Evolutionary conservation across 2,329 filamentous ascomycete genomes (phyloP), one percentile per base, ranked within the genome.

Genomic region (Knoxdaviesia capensis): DNA sequence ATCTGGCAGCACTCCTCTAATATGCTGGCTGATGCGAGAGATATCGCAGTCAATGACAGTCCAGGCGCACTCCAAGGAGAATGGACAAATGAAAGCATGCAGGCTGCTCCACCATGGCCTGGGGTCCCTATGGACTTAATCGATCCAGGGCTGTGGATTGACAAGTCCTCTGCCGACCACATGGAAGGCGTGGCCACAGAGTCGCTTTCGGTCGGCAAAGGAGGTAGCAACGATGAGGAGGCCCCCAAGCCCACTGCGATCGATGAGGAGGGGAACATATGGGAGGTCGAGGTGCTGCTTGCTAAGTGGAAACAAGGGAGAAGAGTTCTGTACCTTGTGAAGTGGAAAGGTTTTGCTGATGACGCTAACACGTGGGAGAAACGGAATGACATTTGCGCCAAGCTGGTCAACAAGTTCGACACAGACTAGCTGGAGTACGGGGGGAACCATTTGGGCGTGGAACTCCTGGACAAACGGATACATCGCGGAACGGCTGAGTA

Each of bases 321-420:
- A 36, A 40, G 38, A 41, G 46, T 45, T 40, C 46, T 37, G 39
- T 50, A 48, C 38, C 42, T 51, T 49, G 39, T 49, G 31, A 49
- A 51, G 44, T 50, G 32, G 44, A 49, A 46, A 46, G 49, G 44
- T 29, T 51, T 49, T 43, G 36, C 35, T 11, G 29, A 50, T 39
- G 30, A 46, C 7, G 42, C 38, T 8, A 51, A 50, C 45, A 49
- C 43, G 34, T 51, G 35, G 44, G 37, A 48, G 40, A 41, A 31
- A 31, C 39, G 9, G 33, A 10, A 34, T 29, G 31, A 40, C 34
- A 40, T 40, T 33, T 28, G 32, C 31, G 5, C 29, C 10, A 11
- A 9, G 7, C 34, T 40, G 31, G 39, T 40, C 7, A 7, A 40
- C 39, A 20, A 40, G 39, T 40, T 40, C 31, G 31, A 40, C 4